A percentile compares a stretch with the other conserved stretches of the same genome.
Evolutionary conservation across 2,329 filamentous ascomycete genomes (phyloP).

Genomic region (Aspergillus quadrilineatus): DNA sequence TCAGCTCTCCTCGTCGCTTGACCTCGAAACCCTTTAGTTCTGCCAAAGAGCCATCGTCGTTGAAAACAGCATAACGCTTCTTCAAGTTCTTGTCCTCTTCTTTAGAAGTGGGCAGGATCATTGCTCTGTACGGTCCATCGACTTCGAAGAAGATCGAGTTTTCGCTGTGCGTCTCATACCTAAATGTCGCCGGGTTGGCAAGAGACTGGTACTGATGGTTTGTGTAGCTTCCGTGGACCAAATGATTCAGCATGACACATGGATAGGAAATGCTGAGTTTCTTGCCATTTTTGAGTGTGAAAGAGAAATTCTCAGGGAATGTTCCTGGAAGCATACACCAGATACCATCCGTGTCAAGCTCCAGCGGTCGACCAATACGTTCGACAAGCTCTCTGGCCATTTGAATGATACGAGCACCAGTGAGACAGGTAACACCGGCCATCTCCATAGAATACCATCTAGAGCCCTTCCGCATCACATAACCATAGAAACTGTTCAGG

Average conservation of each 20-base stretch:
- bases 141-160: conserved; percentile 99
- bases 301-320: conserved; percentile 93
- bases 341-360: conserved; percentile 97
- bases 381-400: conserved; percentile 92
- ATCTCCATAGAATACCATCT: conserved; percentile 99
- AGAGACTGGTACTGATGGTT: conserved; percentile 97
- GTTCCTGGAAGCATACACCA: conserved; percentile 98
- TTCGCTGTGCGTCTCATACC: conserved; percentile 95
- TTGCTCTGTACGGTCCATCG: conserved; percentile 94
- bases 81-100: conserved; percentile 99
- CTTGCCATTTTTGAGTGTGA: conserved; percentile 93
- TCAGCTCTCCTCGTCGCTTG: conserved; percentile 94
- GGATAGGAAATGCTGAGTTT: conserved; percentile 96
- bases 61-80: conserved; percentile 98
- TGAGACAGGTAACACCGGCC: conserved; percentile 97
- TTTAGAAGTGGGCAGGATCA: conserved; percentile 96
- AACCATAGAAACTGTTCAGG: conserved; percentile 97
- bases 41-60: conserved; percentile 91
- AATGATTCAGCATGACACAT: conserved; percentile 97
- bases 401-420: conserved; percentile 94
- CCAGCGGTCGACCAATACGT: conserved; percentile 84
- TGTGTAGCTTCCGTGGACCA: conserved; percentile 91
- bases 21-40: conserved; percentile 97
- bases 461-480: conserved; percentile 98
- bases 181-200: conserved; percentile 73